Evolutionary conservation across 2,329 filamentous ascomycete genomes (phyloP), one percentile per base, ranked within the genome.

Genomic region (Calcarisporium arbuscula): DNA sequence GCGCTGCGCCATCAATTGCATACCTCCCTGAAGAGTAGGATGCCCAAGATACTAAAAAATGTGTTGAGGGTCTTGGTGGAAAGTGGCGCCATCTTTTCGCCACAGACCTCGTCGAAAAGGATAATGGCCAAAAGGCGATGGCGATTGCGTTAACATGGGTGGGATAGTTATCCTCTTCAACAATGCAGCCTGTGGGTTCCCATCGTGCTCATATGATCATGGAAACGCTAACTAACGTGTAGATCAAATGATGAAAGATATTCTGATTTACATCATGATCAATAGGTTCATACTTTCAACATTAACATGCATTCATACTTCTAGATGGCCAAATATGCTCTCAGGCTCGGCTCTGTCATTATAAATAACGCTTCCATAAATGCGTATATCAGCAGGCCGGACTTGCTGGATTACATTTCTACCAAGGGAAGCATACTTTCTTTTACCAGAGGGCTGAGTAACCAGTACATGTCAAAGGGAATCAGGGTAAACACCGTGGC

Each of bases 401-500:
- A 50, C 14, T 66, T 75, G 57, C 51, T 77, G 3, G 74, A 78
- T 48, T 78, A 77, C 44, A 60, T 67, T 4, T 56, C 71, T 1
- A 77, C 72, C 6, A 79, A 80, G 46, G 74, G 71, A 6, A 72
- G 73, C 17, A 74, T 79, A 36, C 62, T 67, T 3, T 66, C 67
- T 0, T 77, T 78, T 43, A 77, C 74, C 1, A 58, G 65, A 10
- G 59, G 70, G 5, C 53, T 78, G 23, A 63, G 71, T 0, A 61
- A 69, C 40, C 67, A 77, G 36, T 54, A 77, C 5, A 58, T 67
- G n/a, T 58, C 65, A 2, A 72, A 70, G 45, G 75, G 74, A 3
- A 78, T 80, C 35, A 59, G 72, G 3, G 72, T 77, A 27, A 77
- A 67, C 6, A 60, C 60, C 0, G 59, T 65, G 0, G 63, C 63